phyloP scores from a whole-genome alignment of 176 grass and related monocot species.

The Avena eriantha region DNA sequence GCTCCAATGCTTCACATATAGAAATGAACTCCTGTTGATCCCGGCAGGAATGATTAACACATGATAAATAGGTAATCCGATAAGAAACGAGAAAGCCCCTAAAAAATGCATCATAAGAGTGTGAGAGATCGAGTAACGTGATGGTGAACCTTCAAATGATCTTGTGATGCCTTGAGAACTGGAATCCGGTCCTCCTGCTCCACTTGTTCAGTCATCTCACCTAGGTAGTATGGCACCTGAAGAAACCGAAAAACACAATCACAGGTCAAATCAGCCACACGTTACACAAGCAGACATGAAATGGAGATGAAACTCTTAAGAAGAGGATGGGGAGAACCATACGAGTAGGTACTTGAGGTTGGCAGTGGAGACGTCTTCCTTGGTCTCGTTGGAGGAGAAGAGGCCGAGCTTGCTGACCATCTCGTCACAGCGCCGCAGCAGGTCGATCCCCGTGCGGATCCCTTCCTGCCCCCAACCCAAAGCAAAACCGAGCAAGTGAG shows the following conservation, averaged over 20 bases:
- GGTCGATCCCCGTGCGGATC: slow-evolving; percentile 72
- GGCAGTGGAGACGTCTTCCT: slow-evolving; percentile 91
- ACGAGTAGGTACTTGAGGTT: slow-evolving; percentile 94
- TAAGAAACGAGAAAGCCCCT: neutral
- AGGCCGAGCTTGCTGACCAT: slow-evolving; percentile 89
- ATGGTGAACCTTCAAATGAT: slow-evolving; percentile 76
- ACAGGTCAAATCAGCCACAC: neutral
- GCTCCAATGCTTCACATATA: slow-evolving; percentile 77
- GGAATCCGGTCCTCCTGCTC: slow-evolving; percentile 64
- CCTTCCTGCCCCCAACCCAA: slow-evolving; percentile 49
- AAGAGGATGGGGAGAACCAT: neutral
- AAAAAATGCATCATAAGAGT: neutral
- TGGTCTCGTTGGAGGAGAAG: slow-evolving; percentile 91
- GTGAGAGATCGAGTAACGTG: neutral
- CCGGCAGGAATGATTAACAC: neutral
- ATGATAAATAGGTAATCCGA: neutral
- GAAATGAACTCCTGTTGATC: slow-evolving; percentile 81
- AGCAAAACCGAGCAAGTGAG: neutral
- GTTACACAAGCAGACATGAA: neutral
- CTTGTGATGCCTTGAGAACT: slow-evolving; percentile 62
- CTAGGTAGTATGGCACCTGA: slow-evolving; percentile 81
- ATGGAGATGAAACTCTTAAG: neutral
- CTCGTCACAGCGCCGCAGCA: slow-evolving; percentile 74
- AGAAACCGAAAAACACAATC: neutral
- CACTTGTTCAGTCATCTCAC: slow-evolving; percentile 76